Evolutionary conservation across 257 asterid species (phyloP).

Genomic region (Cinchona pubescens): DNA sequence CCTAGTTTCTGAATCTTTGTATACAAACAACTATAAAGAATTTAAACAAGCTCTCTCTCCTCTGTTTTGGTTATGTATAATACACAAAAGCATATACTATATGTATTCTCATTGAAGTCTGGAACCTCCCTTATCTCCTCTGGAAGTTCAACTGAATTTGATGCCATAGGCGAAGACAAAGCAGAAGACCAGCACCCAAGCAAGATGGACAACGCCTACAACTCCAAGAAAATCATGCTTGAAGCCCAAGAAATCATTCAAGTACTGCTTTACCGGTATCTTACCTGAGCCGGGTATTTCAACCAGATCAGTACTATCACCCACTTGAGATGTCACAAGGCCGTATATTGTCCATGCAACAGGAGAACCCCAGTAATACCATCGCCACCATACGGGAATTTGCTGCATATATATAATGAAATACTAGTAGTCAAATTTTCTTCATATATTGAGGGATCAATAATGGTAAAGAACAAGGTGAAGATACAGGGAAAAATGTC

Average conservation of each 20-base stretch:
- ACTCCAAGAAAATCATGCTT: conserved; percentile 63
- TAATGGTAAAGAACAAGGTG: too few relatives aligned
- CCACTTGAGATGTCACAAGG: conserved; percentile 68
- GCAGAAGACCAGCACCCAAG: conserved; percentile 63
- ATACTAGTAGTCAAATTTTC: neutral
- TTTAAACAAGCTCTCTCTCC: neutral
- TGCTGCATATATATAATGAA: conserved; percentile 34
- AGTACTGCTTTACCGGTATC: conserved; percentile 41
- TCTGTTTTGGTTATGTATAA: conserved; percentile 8
- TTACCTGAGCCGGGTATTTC: conserved; percentile 43
- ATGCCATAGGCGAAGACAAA: conserved; percentile 65
- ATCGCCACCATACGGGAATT: conserved; percentile 92
- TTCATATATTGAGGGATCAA: neutral
- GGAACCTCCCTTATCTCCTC: conserved; percentile 38
- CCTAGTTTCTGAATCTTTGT: neutral
- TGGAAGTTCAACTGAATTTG: conserved; percentile 75
- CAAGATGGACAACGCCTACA: conserved; percentile 63
- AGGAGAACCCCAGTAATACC: conserved; percentile 87
- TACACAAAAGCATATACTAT: too few relatives aligned
- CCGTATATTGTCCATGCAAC: conserved; percentile 91
- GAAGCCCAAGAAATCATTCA: conserved; percentile 45
- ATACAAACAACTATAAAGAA: neutral
- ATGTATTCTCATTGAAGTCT: neutral
- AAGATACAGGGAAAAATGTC: too few relatives aligned
- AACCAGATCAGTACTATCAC: conserved; percentile 32